Percentiles rank a stretch among this genome's conserved stretches.
phyloP scores from a whole-genome alignment of 2,329 filamentous ascomycete genomes.

The Capronia epimyces region DNA sequence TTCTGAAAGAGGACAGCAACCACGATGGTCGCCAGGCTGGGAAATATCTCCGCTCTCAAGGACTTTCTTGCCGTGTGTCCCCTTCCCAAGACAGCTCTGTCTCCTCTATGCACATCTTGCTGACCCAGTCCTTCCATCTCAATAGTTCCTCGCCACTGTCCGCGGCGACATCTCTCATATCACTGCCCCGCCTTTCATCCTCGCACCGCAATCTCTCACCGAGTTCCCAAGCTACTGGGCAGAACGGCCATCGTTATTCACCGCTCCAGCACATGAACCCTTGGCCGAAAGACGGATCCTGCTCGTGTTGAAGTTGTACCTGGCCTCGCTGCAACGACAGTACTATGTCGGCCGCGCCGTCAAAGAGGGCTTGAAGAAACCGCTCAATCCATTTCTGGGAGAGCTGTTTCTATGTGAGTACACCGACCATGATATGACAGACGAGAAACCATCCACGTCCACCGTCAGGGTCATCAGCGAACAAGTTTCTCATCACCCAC shows the following conservation, averaged over 20 bases:
- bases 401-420: slow-evolving; percentile 28
- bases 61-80: slow-evolving; percentile 31
- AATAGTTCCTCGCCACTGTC: slow-evolving; percentile 66
- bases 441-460: slow-evolving; percentile 17
- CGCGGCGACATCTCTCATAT: slow-evolving; percentile 75
- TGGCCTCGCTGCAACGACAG: slow-evolving; percentile 88
- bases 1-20: too few species aligned
- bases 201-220: slow-evolving; percentile 24
- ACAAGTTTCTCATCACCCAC: slow-evolving; percentile 29
- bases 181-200: slow-evolving; percentile 53
- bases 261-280: slow-evolving; percentile 72
- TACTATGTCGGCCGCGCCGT: slow-evolving; percentile 36
- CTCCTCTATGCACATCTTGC: not conserved
- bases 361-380: slow-evolving; percentile 27
- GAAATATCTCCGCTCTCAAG: slow-evolving; percentile 28
- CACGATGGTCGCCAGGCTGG: slow-evolving; percentile 22
- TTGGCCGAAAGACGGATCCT: slow-evolving; percentile 77
- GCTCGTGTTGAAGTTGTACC: slow-evolving; percentile 89
- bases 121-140: not conserved
- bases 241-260: slow-evolving; percentile 70
- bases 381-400: slow-evolving; percentile 28
- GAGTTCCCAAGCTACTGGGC: slow-evolving; percentile 62
- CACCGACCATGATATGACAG: slow-evolving; percentile 18
- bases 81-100: too few species aligned
- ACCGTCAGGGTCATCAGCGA: slow-evolving; percentile 25